Conservation (phyloP, 768 basidiomycete genomes). For the Pleurotus pulmonarius region DNA sequence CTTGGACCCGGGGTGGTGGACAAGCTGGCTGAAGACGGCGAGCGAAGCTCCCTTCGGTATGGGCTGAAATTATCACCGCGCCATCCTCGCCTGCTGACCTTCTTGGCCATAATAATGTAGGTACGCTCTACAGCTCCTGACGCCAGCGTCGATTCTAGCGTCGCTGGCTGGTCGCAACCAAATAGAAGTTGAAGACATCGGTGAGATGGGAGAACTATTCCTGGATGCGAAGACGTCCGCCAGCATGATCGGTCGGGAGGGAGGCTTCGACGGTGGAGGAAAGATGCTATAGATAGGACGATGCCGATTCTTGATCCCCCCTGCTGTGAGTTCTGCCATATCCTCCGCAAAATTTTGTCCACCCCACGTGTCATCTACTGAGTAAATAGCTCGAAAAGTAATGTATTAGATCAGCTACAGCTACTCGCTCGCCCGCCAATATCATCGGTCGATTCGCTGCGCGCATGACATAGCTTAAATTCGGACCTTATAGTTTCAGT, state of each 20-base stretch:
- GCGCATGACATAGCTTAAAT: background rate
- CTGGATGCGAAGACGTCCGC: constrained; percentile 87
- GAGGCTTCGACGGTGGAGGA: constrained; percentile 27
- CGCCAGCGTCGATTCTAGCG: constrained; percentile 88
- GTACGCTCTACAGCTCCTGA: constrained; percentile 87
- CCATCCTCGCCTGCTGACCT: constrained; percentile 9
- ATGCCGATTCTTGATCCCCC: background rate
- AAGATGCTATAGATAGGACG: constrained; percentile 12
- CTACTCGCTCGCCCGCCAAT: background rate
- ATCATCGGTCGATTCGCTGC: constrained; percentile 1
- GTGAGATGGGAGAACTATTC: constrained; percentile 93
- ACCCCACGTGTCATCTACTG: constrained; percentile 4
- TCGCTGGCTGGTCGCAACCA: constrained; percentile 71
- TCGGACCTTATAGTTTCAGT: constrained; percentile 4
- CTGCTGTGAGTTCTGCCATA: constrained; percentile 4
- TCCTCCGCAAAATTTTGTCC: background rate
- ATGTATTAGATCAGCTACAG: constrained; percentile 3
- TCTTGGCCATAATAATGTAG: constrained; percentile 32
- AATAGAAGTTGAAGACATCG: constrained; percentile 85
- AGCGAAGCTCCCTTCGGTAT: constrained; percentile 76
- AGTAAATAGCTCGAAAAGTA: constrained; percentile 6
- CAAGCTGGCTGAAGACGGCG: constrained; percentile 76
- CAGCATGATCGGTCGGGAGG: constrained; percentile 40
- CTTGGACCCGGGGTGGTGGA: constrained; percentile 76
- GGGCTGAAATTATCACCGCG: constrained; percentile 15